These are phyloP conservation scores for Caulochytrium protostelioides DNA, from an alignment of 371 early-diverging fungal species.

Conservation along the genomic window DNA sequence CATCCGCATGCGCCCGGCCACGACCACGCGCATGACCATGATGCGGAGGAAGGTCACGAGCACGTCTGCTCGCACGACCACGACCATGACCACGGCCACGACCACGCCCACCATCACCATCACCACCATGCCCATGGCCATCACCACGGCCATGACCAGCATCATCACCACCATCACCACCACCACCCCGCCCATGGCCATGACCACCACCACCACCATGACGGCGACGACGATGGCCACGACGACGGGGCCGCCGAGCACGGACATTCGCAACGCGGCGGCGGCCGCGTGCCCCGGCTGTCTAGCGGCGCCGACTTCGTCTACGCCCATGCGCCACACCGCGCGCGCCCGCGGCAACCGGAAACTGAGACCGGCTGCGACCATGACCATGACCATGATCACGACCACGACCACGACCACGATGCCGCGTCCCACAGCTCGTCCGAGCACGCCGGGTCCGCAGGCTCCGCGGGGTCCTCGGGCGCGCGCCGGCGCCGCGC, in stretches of 20 bases:
- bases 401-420: neutral
- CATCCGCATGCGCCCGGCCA: too few species aligned
- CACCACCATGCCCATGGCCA: neutral
- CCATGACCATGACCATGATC: too few species aligned
- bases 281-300: too few species aligned
- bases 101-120: neutral
- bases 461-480: neutral
- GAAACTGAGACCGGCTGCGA: too few species aligned
- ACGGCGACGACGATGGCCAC: neutral
- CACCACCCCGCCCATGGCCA: neutral
- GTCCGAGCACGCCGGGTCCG: neutral
- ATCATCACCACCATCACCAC: neutral
- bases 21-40: neutral
- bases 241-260: neutral
- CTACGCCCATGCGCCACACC: too few species aligned
- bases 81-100: conserved; percentile 1
- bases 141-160: neutral
- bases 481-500: neutral
- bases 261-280: neutral
- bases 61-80: neutral
- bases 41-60: neutral
- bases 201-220: neutral
- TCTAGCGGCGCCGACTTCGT: too few species aligned
- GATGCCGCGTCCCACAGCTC: neutral
- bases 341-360: too few species aligned